Conservation (phyloP, 2,329 filamentous ascomycete genomes). For the Xylariaceae sp. region DNA sequence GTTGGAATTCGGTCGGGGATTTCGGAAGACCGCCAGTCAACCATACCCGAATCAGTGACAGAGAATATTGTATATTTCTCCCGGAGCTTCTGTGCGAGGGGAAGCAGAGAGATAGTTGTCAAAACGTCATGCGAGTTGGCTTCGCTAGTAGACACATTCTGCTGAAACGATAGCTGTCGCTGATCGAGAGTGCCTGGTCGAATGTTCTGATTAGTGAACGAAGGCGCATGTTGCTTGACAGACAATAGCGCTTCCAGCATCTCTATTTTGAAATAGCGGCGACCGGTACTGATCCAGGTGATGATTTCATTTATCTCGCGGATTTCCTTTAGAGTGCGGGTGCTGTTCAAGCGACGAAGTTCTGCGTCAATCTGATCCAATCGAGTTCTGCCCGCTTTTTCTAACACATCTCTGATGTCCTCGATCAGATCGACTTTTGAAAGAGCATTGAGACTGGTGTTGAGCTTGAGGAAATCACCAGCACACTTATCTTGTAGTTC, state of each 20-base stretch:
- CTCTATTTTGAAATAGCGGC: slow-evolving; percentile 22
- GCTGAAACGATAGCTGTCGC: slow-evolving; percentile 12
- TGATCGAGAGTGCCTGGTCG: slow-evolving; percentile 6
- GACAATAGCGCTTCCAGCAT: slow-evolving; percentile 29
- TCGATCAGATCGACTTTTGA: slow-evolving; percentile 32
- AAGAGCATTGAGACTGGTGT: slow-evolving; percentile 30
- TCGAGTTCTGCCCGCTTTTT: slow-evolving; percentile 28
- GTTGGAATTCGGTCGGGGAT: slow-evolving; percentile 23
- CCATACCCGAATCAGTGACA: slow-evolving; percentile 24
- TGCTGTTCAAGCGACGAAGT: slow-evolving; percentile 29
- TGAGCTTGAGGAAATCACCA: slow-evolving; percentile 30
- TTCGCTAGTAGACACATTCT: background rate
- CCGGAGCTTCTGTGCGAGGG: slow-evolving; percentile 26
- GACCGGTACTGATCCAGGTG: slow-evolving; percentile 30
- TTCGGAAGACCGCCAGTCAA: slow-evolving; percentile 29
- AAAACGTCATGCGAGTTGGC: slow-evolving; percentile 5
- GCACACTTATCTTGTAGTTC: slow-evolving; percentile 26
- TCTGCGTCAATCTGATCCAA: slow-evolving; percentile 32
- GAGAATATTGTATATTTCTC: slow-evolving; percentile 30
- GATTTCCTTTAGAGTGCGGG: slow-evolving; percentile 32
- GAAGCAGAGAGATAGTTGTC: slow-evolving; percentile 28
- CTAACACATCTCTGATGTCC: slow-evolving; percentile 30
- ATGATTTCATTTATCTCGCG: slow-evolving; percentile 37
- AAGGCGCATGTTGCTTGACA: slow-evolving; percentile 22
- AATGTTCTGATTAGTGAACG: slow-evolving; percentile 1